A percentile compares a stretch with the other conserved stretches of the same genome.
Conservation (phyloP, 768 basidiomycete genomes). For the Brasilioporus rufonigricans region DNA sequence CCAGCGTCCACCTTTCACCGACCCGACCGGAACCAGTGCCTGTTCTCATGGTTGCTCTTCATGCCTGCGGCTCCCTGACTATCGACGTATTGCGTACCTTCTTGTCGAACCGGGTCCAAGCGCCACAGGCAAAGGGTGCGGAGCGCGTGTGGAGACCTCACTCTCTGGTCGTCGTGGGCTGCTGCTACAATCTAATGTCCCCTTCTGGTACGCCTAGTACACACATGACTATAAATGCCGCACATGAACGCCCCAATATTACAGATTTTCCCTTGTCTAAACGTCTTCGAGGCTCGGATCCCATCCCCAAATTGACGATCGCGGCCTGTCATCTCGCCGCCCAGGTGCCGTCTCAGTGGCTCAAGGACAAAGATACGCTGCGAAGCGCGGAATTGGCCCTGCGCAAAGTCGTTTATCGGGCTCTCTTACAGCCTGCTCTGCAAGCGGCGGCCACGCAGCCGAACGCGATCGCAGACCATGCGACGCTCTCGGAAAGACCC, state of each 20-base stretch:
- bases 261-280: slow-evolving; percentile 58
- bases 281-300: slow-evolving; percentile 16
- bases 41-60: slow-evolving; percentile 64
- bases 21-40: slow-evolving; percentile 30
- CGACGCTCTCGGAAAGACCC: neutral
- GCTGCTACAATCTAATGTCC: slow-evolving; percentile 74
- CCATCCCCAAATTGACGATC: slow-evolving; percentile 29
- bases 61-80: slow-evolving; percentile 75
- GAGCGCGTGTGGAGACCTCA: slow-evolving; percentile 46
- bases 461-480: neutral
- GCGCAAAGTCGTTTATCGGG: slow-evolving; percentile 72
- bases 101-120: slow-evolving; percentile 25
- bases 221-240: neutral
- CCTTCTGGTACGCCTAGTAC: slow-evolving; percentile 38
- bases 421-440: slow-evolving; percentile 46
- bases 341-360: slow-evolving; percentile 67
- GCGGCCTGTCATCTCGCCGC: slow-evolving; percentile 65
- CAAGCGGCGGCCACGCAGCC: slow-evolving; percentile 3
- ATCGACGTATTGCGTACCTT: slow-evolving; percentile 62
- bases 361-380: slow-evolving; percentile 32
- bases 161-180: slow-evolving; percentile 64
- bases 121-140: neutral
- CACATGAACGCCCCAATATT: slow-evolving; percentile 2
- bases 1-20: neutral
- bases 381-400: slow-evolving; percentile 48